These are phyloP conservation scores for Salix koriyanagi DNA, from an alignment of 345 rosid species.

Conservation along the genomic window DNA sequence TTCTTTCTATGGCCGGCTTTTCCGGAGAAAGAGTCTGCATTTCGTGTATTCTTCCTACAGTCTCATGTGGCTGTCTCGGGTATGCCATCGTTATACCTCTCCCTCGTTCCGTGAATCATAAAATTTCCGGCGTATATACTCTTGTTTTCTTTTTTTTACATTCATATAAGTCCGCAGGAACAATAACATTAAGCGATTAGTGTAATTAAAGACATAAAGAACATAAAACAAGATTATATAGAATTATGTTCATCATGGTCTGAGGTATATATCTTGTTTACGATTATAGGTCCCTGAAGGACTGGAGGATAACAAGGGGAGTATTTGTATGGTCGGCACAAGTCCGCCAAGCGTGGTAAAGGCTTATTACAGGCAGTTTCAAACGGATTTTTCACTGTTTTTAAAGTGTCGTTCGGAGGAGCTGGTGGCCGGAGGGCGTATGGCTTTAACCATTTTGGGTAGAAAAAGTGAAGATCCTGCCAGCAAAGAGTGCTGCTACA, in stretches of 20 bases:
- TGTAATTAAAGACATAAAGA: too few relatives aligned
- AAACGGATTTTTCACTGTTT: conserved; percentile 37
- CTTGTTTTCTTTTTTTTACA: too few relatives aligned
- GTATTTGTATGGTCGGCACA: conserved; percentile 43
- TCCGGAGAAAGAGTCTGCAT: too few relatives aligned
- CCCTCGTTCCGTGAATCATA: too few relatives aligned
- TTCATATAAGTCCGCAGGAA: too few relatives aligned
- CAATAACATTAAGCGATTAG: too few relatives aligned
- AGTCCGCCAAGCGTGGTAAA: conserved; percentile 36
- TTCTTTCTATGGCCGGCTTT: too few relatives aligned
- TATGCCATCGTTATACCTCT: background rate
- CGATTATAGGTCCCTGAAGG: conserved; percentile 43
- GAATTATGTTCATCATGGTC: background rate
- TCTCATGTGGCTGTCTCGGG: conserved; percentile 54
- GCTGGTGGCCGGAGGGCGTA: conserved; percentile 41
- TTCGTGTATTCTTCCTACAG: conserved; percentile 5
- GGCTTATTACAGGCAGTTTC: conserved; percentile 50
- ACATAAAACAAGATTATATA: too few relatives aligned
- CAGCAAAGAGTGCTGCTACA: conserved; percentile 42
- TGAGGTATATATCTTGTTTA: conserved; percentile 23
- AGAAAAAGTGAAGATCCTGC: conserved; percentile 44
- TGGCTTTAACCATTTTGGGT: conserved; percentile 44
- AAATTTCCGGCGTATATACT: background rate
- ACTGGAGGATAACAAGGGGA: conserved; percentile 41
- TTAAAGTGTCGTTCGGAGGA: conserved; percentile 45